Conservation (phyloP, 2,329 filamentous ascomycete genomes). For the Neospermospora avenae region DNA sequence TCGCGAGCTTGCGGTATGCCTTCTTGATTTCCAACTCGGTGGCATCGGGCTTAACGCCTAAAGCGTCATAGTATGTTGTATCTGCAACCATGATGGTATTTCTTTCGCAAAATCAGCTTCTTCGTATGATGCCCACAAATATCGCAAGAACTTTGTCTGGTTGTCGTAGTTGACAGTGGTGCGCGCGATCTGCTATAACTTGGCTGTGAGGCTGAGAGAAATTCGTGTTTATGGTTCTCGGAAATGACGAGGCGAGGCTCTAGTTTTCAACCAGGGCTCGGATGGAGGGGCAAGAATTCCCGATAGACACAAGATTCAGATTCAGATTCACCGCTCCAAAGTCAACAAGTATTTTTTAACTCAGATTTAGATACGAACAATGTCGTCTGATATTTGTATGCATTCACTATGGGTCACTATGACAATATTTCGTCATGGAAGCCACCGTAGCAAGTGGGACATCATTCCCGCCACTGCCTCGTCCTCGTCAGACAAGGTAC, state of each 20-base stretch:
- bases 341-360: neutral
- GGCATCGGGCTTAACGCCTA: slow-evolving; percentile 80
- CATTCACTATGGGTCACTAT: neutral
- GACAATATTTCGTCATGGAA: slow-evolving; percentile 5
- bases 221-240: slow-evolving; percentile 10
- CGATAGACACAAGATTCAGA: neutral
- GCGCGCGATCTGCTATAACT: neutral
- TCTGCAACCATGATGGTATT: slow-evolving; percentile 32
- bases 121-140: neutral
- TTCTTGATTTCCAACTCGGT: slow-evolving; percentile 95
- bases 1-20: slow-evolving; percentile 91
- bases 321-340: neutral
- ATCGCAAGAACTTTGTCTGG: neutral
- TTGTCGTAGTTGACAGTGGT: neutral
- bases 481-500: slow-evolving; percentile 4
- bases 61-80: slow-evolving; percentile 55
- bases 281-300: slow-evolving; percentile 8
- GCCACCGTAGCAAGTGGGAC: neutral
- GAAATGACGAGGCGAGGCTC: slow-evolving; percentile 19
- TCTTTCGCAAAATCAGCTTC: neutral
- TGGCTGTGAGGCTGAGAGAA: slow-evolving; percentile 15
- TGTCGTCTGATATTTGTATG: neutral
- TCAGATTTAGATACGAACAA: neutral
- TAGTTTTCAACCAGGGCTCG: slow-evolving; percentile 5
- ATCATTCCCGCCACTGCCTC: neutral